Base-by-base conservation (phyloP, 305 asterid genomes). In the Fraxinus platypoda region DNA sequence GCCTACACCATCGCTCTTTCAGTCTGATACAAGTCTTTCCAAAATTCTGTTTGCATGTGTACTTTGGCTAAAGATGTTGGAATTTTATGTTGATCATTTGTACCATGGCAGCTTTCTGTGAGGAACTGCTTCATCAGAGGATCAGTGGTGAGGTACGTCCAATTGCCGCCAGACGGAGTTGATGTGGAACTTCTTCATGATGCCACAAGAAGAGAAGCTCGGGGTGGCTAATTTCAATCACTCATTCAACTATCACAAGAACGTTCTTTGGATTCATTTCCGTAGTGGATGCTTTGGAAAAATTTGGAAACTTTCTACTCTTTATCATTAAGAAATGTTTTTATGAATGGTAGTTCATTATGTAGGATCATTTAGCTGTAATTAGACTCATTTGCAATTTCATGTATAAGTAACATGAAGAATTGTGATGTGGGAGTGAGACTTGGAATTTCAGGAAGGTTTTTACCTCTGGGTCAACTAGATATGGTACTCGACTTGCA, bases 191-290 rank as follows among this genome's bases (percentile, higher is more conserved):
- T 96, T 68, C 98, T 96, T 74, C 99, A 96, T 73, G 99, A 96
- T 88, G 99, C 99, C 81, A 96, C 99, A 0, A 90, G 99, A 90
- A 92, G 99, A 88, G 99, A 96, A 89, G 99, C 99, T 84, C 91
- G 97, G 8, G 98, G 97, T 54, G 94, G 93, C 81, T 96, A 81
- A 83, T 83, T 25, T 73, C 72, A 49, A 4, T 57, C 5, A n/a
- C 68, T 6, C 68, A 2, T 57, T 19, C 28, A 57, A 57, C 9
- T 71, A 75, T 66, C 64, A 5, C 25, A 17, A 70, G 41, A 68
- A 33, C 23, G 38, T 74, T 70, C 30, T 74, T 49, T 64, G 52
- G 54, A 35, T 54, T 49, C 46, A 49, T 73, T 81, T 41, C 68
- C 25, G 59, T 30, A 77, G 71, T 66, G 35, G 71, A 49, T 21